Evolutionary conservation across 1,284 basidiomycete genomes (phyloP).

Genomic region (Apiotrichum gracile): DNA sequence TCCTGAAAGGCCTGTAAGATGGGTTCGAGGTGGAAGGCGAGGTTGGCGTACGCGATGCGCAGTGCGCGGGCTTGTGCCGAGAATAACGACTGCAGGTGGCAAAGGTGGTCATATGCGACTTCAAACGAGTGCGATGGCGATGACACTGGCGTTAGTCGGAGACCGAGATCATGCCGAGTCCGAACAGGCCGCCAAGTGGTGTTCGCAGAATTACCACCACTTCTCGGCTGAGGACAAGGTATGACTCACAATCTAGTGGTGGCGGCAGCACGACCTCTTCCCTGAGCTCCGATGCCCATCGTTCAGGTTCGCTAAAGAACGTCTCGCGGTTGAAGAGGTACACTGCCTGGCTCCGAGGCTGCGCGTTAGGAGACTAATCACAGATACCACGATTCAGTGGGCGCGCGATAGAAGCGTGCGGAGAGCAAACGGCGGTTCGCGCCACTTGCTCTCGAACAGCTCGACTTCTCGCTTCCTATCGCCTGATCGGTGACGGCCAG

Average conservation of each 20-base stretch:
- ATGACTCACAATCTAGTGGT: conserved; percentile 30
- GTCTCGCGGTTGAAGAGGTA: conserved; percentile 43
- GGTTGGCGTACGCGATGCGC: conserved; percentile 39
- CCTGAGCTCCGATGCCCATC: conserved; percentile 31
- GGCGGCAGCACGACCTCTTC: conserved; percentile 38
- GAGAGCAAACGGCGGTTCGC: no score
- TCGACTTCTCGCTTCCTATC: no score
- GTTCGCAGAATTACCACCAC: no score
- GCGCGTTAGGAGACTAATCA: no score
- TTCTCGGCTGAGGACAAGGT: not conserved
- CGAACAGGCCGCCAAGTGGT: no score
- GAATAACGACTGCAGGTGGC: conserved; percentile 40
- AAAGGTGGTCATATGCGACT: conserved; percentile 37
- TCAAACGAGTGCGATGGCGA: conserved; percentile 21
- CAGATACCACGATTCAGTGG: no score
- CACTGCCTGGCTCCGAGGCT: conserved; percentile 17
- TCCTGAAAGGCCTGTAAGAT: conserved; percentile 31
- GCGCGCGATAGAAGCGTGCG: no score
- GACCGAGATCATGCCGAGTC: no score
- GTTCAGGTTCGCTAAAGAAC: conserved; percentile 40
- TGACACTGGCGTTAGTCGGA: not conserved
- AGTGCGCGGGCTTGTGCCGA: conserved; percentile 36
- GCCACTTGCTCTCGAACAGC: no score
- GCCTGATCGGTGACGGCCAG: no score
- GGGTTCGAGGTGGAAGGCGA: conserved; percentile 36